phyloP scores from a whole-genome alignment of 73 alveolate genomes.

The Breviolum minutum region DNA sequence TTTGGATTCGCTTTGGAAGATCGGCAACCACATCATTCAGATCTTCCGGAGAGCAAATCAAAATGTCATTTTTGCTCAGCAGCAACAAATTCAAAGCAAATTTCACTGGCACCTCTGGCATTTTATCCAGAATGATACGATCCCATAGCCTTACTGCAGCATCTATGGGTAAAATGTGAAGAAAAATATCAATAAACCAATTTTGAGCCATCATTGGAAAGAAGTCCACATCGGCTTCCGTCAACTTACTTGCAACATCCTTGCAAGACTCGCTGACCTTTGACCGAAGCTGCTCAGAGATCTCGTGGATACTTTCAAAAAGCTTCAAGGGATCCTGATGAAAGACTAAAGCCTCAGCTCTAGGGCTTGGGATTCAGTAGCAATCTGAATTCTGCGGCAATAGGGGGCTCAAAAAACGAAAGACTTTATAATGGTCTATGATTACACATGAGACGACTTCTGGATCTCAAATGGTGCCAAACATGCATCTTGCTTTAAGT shows the following conservation, averaged over 20 bases:
- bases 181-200: neutral
- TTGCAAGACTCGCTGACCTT: neutral
- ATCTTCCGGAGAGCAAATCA: neutral
- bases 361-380: no score
- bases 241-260: neutral
- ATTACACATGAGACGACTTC: no score
- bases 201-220: neutral
- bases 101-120: slow-evolving; percentile 9
- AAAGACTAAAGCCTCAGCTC: neutral
- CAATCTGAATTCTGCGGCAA: no score
- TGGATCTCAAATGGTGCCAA: no score
- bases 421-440: no score
- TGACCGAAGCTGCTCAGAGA: neutral
- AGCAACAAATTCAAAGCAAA: neutral
- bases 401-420: no score
- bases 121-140: neutral
- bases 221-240: neutral
- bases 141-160: slow-evolving; percentile 22
- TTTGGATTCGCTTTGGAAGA: neutral
- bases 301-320: neutral
- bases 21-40: neutral
- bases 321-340: neutral
- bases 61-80: neutral
- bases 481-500: no score
- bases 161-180: neutral